Evolutionary conservation across 495 filamentous ascomycete genomes (phyloP), one percentile per base, ranked within the genome.

Genomic region (Aspergillus funiculosus): DNA sequence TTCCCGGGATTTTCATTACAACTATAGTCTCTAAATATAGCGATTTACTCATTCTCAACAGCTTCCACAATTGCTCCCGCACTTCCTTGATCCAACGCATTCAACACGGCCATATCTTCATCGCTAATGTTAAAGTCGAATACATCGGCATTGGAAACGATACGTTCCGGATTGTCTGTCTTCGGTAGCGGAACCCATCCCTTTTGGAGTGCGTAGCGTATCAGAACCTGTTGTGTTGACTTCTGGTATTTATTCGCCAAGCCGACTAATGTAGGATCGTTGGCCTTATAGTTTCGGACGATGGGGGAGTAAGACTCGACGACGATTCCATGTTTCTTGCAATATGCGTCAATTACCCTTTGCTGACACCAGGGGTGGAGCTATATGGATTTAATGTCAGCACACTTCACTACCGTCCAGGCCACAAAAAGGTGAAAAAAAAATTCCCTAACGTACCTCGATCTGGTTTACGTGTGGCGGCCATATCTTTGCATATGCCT

Each of bases 111-210:
- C 74, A 89, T 80, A 58, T 89, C 85, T 36, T 71, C 74, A 29
- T 66, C 64, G 5, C 66, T 71, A 53, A 89, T 76, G 29, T 76
- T 68, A 54, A 89, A 87, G 21, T 74, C 71, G 17, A 75, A 84
- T n/a, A 85, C 71, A 43, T 82, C 64, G 3, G 74, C 80, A 60
- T 88, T 89, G 31, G 76, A 69, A 9, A 72, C 59, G 26, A 89
- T 80, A 17, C 84, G 69, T 14, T 79, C 76, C 14, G 72, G 67
- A 47, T 71, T 79, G 27, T 76, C 72, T 34, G 81, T 85, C 74
- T 90, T 90, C 14, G 86, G 86, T 49, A 90, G 65, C 28, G 82
- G 76, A 8, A 89, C 80, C 67, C 80, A 85, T 15, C 73, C 80
- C 54, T 89, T 80, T 65, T 89, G 86, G 48, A 78, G 45, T 19